Base-by-base conservation (phyloP, 257 asterid genomes). In the Solanum rostratum region DNA sequence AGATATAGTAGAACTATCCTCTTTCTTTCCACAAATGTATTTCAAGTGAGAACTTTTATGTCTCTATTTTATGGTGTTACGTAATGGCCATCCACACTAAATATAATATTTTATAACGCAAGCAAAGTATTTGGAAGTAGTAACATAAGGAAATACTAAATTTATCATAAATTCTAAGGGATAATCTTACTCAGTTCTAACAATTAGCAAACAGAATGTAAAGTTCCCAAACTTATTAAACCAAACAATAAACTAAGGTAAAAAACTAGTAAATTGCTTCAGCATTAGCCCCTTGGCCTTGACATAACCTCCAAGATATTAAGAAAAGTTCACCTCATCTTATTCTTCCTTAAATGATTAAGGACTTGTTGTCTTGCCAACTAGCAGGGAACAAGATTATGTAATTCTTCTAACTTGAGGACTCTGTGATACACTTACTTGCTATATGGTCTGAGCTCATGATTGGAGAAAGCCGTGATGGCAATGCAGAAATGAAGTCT, bases 401-500 rank as follows among this genome's bases (percentile, higher is more conserved):
- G 69, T 50, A 13, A 24, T 13, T 62, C 68, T 60, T 60, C 30
- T 10, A 22, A 60, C 73, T 5, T 65, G 57, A 73, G 2, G 80
- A 71, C 20, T 71, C 37, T 6, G 43, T 71, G 80, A n/a, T 43
- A 71, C 33, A 24, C 39, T 27, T 63, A 43, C n/a, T 63, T 65
- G 71, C 0, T 65, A 7, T 65, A 3, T 65, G 71, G 11, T 63
- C 29, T 6, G 39, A 29, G 10, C 20, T 27, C 71, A 63, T 27
- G 43, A 65, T 14, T 65, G 12, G 71, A 65, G 43, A 0, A n/a
- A 9, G 43, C 2, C 18, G 19, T 27, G 71, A 27, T 16, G 71
- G 43, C 43, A 63, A 70, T 7, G 82, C 57, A 7, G 86, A 70
- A 70, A 89, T 88, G 76, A 88, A 89, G 84, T 90, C 83, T n/a